These are phyloP conservation scores for Heterobasidion parviporum DNA, from an alignment of 1,284 basidiomycete genomes.

Conservation along the genomic window DNA sequence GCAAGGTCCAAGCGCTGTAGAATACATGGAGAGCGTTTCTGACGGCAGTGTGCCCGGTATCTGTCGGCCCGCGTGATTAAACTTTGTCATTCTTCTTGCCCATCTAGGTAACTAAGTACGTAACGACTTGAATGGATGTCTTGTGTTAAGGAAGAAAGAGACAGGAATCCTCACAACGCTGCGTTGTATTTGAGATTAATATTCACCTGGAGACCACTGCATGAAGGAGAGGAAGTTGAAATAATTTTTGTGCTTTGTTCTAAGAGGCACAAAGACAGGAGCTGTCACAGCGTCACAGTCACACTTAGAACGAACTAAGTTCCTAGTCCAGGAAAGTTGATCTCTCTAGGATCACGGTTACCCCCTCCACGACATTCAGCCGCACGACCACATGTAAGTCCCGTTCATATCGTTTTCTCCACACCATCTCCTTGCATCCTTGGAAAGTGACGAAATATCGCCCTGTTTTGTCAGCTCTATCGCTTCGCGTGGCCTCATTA, in stretches of 20 bases:
- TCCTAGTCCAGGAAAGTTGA: conserved; percentile 14
- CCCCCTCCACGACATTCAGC: conserved; percentile 2
- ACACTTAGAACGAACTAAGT: conserved; percentile 17
- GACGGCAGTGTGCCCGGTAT: background rate
- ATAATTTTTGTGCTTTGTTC: background rate
- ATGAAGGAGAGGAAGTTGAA: too few species aligned
- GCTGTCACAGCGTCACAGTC: conserved; percentile 9
- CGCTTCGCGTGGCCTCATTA: background rate
- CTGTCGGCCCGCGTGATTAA: background rate
- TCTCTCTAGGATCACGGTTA: conserved; percentile 7
- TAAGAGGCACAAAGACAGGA: background rate
- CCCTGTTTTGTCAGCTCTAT: background rate
- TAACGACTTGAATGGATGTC: conserved; percentile 4
- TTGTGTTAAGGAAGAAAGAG: background rate
- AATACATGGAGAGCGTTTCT: too few species aligned
- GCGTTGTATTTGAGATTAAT: too few species aligned
- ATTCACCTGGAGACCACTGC: too few species aligned
- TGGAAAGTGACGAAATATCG: background rate
- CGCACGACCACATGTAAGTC: background rate
- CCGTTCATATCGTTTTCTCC: background rate
- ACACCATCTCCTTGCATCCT: background rate
- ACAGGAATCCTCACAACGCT: too few species aligned
- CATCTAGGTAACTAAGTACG: conserved; percentile 11
- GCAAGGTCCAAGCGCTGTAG: too few species aligned
- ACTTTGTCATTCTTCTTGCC: conserved; percentile 3